phyloP scores from a whole-genome alignment of 208 protist species.

The Crithidia acanthocephali region DNA sequence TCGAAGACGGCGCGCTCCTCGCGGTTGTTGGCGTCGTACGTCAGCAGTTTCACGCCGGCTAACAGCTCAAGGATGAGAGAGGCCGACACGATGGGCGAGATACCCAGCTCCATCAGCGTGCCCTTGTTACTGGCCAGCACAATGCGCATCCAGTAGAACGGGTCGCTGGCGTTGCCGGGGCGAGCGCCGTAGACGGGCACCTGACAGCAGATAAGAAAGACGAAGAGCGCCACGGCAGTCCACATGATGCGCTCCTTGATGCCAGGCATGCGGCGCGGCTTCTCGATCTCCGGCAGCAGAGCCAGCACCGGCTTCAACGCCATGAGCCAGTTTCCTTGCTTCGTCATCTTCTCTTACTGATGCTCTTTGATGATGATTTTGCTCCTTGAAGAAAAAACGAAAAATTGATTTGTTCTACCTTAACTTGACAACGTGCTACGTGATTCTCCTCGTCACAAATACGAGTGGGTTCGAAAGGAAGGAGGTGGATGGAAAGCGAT shows the following conservation, averaged over 20 bases:
- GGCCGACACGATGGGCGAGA: conserved; percentile 98
- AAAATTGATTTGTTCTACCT: no score
- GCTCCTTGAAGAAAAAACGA: no score
- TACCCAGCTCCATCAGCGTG: conserved; percentile 99
- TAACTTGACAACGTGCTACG: no score
- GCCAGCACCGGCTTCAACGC: conserved; percentile 94
- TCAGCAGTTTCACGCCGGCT: conserved; percentile 95
- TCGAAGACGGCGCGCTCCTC: conserved; percentile 97
- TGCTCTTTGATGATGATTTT: no score
- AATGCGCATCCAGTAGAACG: conserved; percentile 99
- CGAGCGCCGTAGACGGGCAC: conserved; percentile 99
- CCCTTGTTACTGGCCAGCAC: conserved; percentile 99
- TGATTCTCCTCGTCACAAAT: no score
- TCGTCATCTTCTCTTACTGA: conserved; percentile 22
- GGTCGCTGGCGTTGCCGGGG: conserved; percentile 95
- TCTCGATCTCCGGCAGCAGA: conserved; percentile 96
- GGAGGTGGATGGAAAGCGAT: no score
- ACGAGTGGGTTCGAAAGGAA: no score
- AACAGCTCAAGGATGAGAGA: conserved; percentile 99
- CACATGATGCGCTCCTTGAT: conserved; percentile 98
- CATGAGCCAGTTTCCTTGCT: conserved; percentile 72
- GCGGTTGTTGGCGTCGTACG: conserved; percentile 95
- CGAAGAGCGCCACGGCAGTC: conserved; percentile 98
- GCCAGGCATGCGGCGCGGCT: conserved; percentile 85
- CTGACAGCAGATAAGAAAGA: conserved; percentile 99